Evolutionary conservation across 345 rosid genomes (phyloP), one percentile per base, ranked within the genome.

Genomic region (Orychophragmus violaceus): DNA sequence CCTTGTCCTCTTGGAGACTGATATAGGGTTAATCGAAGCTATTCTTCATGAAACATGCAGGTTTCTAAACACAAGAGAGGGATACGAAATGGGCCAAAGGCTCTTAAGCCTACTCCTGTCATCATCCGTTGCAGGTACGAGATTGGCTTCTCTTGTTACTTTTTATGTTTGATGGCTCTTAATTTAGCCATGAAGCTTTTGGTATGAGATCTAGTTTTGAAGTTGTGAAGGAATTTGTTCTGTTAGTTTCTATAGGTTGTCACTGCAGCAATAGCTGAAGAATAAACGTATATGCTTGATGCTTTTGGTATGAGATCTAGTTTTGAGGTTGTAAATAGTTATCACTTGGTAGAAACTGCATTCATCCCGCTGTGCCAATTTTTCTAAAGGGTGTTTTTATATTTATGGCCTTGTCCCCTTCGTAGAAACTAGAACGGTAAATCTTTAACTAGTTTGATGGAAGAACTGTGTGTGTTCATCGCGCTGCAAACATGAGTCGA

Each of bases 81-180:
- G 69, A 71, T 71, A n/a, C 56, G 76, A 56, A 71, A 71, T 36
- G 76, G 96, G 7, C 99, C 95, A 9, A 94, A 80, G 79, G 96
- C 95, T 71, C 82, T 90, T 77, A 94, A 90, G 71, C 99, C 96
- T 21, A 44, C 37, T 59, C 99, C 95, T 3, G 96, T 94, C 8
- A 94, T 88, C 50, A 67, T 94, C 64, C 87, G 95, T 41, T 94
- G 99, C 93, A 85, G 63, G 99, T 94, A 74, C 82, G 77, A 16
- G 13, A 33, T 32, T 21, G 12, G 23, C 17, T 32, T 62, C 30
- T 44, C 27, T 33, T 71, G 14, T 51, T 29, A 4, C 5, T 37
- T 33, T 33, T 48, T 58, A 3, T 12, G 30, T 48, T 59, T 67
- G 2, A 35, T 67, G 24, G 3, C 29, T 9, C 8, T 18, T 59